Evolutionary conservation across 2,329 filamentous ascomycete species (phyloP).

Genomic region (Ceratocystis huliohia): DNA sequence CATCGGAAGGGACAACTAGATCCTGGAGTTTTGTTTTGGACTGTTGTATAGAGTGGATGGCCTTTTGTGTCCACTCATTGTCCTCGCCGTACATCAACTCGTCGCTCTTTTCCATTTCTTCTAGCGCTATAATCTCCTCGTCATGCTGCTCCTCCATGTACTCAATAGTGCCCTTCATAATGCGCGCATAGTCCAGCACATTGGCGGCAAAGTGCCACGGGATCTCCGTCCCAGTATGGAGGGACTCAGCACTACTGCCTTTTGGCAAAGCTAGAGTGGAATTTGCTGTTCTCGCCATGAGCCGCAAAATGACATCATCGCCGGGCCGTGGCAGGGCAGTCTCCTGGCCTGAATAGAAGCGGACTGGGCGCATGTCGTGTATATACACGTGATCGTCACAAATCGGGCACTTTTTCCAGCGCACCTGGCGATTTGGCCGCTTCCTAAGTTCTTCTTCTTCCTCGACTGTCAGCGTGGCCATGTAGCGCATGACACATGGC

Average conservation of each 20-base stretch:
- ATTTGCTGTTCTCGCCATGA: constrained; percentile 67
- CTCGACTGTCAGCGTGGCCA: constrained; percentile 57
- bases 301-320: constrained; percentile 74
- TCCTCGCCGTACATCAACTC: constrained; percentile 85
- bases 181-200: constrained; percentile 82
- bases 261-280: constrained; percentile 80
- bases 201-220: constrained; percentile 94
- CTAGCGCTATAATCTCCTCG: constrained; percentile 60
- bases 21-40: constrained; percentile 57
- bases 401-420: constrained; percentile 92
- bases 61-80: constrained; percentile 81
- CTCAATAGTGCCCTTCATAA: constrained; percentile 84
- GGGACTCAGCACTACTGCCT: constrained; percentile 56
- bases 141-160: constrained; percentile 79
- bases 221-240: constrained; percentile 59
- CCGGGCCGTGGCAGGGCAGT: constrained; percentile 66
- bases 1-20: constrained; percentile 11
- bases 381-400: constrained; percentile 89
- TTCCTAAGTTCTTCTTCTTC: constrained; percentile 50
- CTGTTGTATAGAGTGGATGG: constrained; percentile 59
- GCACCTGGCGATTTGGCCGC: constrained; percentile 50
- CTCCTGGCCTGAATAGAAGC: constrained; percentile 86
- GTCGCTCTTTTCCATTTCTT: constrained; percentile 71
- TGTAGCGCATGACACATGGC: constrained; percentile 85
- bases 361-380: constrained; percentile 77